Evolutionary conservation across 345 rosid genomes (phyloP).

Genomic region (Ceriops tagal): DNA sequence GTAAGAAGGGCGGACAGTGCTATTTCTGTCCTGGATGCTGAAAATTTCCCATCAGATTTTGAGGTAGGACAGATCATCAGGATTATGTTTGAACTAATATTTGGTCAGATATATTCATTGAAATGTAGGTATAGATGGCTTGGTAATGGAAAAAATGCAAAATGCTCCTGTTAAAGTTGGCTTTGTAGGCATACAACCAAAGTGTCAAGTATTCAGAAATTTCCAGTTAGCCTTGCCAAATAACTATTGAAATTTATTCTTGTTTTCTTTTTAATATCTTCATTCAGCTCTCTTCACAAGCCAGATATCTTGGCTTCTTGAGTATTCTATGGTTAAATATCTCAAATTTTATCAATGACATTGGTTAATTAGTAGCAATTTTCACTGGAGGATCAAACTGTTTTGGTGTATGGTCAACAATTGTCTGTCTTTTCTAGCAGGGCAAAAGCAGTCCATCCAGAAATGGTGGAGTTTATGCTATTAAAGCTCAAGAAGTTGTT

Average conservation of each 20-base stretch:
- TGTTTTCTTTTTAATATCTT: neutral
- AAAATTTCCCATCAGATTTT: slow-evolving; percentile 20
- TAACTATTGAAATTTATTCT: neutral
- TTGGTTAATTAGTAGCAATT: neutral
- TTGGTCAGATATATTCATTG: neutral
- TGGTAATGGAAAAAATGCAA: neutral
- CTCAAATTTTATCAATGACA: neutral
- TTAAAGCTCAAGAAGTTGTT: slow-evolving; percentile 82
- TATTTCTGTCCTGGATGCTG: slow-evolving; percentile 37
- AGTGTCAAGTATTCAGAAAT: neutral
- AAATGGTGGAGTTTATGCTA: slow-evolving; percentile 64
- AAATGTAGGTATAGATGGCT: neutral
- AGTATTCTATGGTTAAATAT: neutral
- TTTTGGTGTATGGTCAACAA: neutral
- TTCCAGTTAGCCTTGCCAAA: neutral
- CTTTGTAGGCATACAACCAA: neutral
- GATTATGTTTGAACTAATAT: neutral
- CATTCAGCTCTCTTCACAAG: neutral
- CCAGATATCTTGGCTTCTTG: neutral
- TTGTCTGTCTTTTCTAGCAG: slow-evolving; percentile 33
- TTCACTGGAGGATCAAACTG: neutral
- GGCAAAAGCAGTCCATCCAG: slow-evolving; percentile 40
- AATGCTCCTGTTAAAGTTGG: slow-evolving; percentile 3
- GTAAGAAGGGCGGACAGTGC: slow-evolving; percentile 42
- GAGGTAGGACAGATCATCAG: slow-evolving; percentile 42